Conservation (phyloP, 345 rosid genomes). For the Syzygium aqueum region DNA sequence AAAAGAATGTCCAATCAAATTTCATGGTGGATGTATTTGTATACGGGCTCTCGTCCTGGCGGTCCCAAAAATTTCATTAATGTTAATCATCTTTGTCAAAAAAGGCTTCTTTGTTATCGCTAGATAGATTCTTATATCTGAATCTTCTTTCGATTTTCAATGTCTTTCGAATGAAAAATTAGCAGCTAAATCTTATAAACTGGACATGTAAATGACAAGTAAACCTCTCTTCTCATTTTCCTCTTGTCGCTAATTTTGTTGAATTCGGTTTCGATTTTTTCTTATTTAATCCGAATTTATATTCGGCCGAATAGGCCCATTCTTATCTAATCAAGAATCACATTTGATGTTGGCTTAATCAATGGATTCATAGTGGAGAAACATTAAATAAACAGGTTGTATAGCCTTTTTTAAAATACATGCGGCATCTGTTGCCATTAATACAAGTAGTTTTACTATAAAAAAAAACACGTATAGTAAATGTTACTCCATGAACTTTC, state of each 20-base stretch:
- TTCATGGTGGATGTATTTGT: not conserved
- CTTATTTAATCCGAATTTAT: not conserved
- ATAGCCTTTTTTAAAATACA: not conserved
- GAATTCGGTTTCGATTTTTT: not conserved
- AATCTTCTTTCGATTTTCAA: too few relatives aligned
- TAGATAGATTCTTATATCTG: too few relatives aligned
- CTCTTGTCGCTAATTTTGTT: too few relatives aligned
- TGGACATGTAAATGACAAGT: not conserved
- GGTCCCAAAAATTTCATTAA: not conserved
- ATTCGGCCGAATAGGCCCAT: not conserved
- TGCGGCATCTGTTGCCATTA: not conserved
- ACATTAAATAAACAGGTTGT: too few relatives aligned
- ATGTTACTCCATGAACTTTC: not conserved
- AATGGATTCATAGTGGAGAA: too few relatives aligned
- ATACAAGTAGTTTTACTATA: too few relatives aligned
- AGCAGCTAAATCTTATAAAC: not conserved
- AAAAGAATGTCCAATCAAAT: not conserved
- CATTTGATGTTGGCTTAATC: not conserved
- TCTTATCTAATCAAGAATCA: not conserved
- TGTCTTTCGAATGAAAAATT: not conserved
- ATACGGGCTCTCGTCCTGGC: not conserved
- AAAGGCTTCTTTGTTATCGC: not conserved
- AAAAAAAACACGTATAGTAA: too few relatives aligned
- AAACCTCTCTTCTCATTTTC: not conserved
- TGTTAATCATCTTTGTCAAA: not conserved